phyloP scores from a whole-genome alignment of 106 monocot species.

The Iris macrosiphon region DNA sequence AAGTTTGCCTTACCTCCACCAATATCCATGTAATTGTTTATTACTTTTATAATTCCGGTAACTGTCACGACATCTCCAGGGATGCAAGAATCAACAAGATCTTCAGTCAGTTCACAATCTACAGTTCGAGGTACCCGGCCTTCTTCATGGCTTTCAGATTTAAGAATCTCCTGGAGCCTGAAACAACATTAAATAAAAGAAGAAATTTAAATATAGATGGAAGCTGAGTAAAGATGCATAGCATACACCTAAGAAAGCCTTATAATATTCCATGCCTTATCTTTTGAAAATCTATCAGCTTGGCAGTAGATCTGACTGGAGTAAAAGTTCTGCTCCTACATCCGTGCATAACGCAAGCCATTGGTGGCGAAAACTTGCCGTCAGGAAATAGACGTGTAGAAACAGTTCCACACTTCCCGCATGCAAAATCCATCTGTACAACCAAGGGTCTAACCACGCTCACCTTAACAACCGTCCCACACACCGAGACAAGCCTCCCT shows the following conservation, averaged over 20 bases:
- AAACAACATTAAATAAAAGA: slow-evolving; percentile 12
- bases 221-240: not conserved
- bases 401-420: slow-evolving; percentile 58
- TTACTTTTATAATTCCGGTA: slow-evolving; percentile 89
- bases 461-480: slow-evolving; percentile 83
- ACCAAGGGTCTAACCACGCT: slow-evolving; percentile 87
- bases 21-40: slow-evolving; percentile 96
- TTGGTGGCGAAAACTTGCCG: slow-evolving; percentile 91
- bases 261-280: slow-evolving; percentile 48
- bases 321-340: slow-evolving; percentile 82
- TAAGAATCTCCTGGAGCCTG: slow-evolving; percentile 81
- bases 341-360: slow-evolving; percentile 53
- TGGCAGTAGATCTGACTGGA: slow-evolving; percentile 80
- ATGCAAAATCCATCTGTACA: slow-evolving; percentile 59
- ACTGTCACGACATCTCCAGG: slow-evolving; percentile 96
- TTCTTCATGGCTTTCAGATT: slow-evolving; percentile 80
- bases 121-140: slow-evolving; percentile 95
- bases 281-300: slow-evolving; percentile 92
- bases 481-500: slow-evolving; percentile 91
- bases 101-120: slow-evolving; percentile 90
- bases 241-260: not conserved
- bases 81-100: slow-evolving; percentile 98
- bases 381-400: slow-evolving; percentile 58
- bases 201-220: not conserved
- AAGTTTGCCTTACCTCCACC: slow-evolving; percentile 65